A percentile compares a stretch with the other conserved stretches of the same genome.
phyloP scores from a whole-genome alignment of 208 protist species.

The Strigomonas galati region DNA sequence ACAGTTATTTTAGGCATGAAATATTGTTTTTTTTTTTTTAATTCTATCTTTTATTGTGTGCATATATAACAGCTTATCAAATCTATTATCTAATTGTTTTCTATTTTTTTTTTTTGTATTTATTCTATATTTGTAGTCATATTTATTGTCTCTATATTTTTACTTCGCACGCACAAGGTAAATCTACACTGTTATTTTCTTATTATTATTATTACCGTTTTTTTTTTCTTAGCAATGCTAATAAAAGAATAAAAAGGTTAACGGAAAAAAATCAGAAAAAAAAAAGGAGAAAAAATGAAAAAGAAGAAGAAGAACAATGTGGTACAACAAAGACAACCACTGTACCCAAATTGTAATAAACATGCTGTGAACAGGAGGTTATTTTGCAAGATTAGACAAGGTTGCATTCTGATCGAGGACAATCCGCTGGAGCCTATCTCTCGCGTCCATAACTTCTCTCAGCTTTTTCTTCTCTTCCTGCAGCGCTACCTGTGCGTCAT shows the following conservation, averaged over 20 bases:
- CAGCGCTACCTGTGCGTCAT: slow-evolving; percentile 16
- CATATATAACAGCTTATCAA: too few species aligned
- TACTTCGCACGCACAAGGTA: too few species aligned
- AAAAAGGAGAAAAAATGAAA: neutral
- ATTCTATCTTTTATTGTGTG: too few species aligned
- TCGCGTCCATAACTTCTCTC: slow-evolving; percentile 46
- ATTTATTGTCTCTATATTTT: slow-evolving; percentile 3
- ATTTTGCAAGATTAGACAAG: slow-evolving; percentile 59
- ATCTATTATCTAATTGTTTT: too few species aligned
- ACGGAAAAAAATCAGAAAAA: slow-evolving; percentile 6
- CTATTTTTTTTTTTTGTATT: neutral
- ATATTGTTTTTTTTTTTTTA: slow-evolving; percentile 9
- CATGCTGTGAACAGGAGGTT: slow-evolving; percentile 7
- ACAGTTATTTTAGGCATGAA: neutral
- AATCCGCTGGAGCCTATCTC: slow-evolving; percentile 75
- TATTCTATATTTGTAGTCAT: neutral
- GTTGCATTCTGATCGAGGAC: slow-evolving; percentile 74
- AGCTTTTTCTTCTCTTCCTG: slow-evolving; percentile 36
- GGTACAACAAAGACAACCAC: too few species aligned
- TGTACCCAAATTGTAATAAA: too few species aligned
- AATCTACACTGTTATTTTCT: too few species aligned
- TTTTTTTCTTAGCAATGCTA: too few species aligned
- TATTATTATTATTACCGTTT: too few species aligned
- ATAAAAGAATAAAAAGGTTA: slow-evolving; percentile 11
- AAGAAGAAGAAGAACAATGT: neutral